These are phyloP conservation scores for Erodium moschatum DNA, from an alignment of 441 rosid species.

Conservation along the genomic window DNA sequence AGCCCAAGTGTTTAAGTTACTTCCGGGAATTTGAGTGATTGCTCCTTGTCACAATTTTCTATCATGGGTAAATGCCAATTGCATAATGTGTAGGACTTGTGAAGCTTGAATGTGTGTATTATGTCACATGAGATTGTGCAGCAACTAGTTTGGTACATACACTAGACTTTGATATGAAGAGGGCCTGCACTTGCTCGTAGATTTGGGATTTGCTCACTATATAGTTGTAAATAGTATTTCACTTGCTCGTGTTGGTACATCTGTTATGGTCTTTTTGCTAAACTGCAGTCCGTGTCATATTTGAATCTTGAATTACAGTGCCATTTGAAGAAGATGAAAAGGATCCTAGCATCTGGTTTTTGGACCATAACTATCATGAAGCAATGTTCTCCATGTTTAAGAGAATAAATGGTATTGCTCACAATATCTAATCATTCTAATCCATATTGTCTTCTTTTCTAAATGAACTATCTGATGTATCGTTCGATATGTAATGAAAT, in stretches of 20 bases:
- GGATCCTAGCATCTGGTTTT: slow-evolving; percentile 74
- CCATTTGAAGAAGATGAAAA: slow-evolving; percentile 89
- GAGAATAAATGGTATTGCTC: slow-evolving; percentile 60
- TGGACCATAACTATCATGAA: slow-evolving; percentile 81
- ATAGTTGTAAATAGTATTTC: neutral
- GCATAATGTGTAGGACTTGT: too few species aligned
- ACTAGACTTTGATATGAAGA: too few species aligned
- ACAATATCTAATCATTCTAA: neutral
- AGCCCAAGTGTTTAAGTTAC: too few species aligned
- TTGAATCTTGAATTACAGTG: slow-evolving; percentile 34
- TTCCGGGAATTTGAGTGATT: too few species aligned
- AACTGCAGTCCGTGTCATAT: neutral
- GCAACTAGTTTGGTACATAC: too few species aligned
- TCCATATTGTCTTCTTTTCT: neutral
- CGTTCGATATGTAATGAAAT: neutral
- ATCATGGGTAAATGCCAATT: too few species aligned
- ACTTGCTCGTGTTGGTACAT: neutral
- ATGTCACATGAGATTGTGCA: too few species aligned
- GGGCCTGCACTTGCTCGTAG: too few species aligned
- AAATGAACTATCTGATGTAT: slow-evolving; percentile 9
- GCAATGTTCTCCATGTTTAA: slow-evolving; percentile 83
- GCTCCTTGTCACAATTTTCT: too few species aligned
- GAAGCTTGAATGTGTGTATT: too few species aligned
- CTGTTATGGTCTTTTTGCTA: neutral
- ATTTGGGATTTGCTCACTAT: neutral